Evolutionary conservation across 768 basidiomycete species (phyloP).

Genomic region (Boletus subparvulus): DNA sequence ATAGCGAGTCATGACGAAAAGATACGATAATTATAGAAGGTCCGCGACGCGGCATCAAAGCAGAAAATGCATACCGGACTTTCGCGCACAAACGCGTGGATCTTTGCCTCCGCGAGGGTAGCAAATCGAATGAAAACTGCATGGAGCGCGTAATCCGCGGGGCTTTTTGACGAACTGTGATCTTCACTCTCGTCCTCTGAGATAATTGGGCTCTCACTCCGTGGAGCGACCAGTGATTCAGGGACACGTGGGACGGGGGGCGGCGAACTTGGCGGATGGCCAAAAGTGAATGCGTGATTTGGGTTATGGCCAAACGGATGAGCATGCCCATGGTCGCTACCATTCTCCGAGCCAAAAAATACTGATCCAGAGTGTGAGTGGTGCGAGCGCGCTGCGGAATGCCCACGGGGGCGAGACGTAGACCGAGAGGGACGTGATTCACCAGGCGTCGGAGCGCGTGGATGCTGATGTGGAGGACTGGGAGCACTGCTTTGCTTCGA

Average conservation of each 20-base stretch:
- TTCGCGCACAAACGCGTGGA: conserved; percentile 70
- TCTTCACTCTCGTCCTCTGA: conserved; percentile 66
- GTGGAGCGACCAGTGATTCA: conserved; percentile 48
- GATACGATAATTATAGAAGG: neutral
- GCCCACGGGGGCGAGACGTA: conserved; percentile 51
- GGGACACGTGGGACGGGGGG: conserved; percentile 82
- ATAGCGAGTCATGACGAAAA: neutral
- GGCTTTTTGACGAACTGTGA: conserved; percentile 71
- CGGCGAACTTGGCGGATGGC: conserved; percentile 49
- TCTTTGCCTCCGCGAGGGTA: conserved; percentile 73
- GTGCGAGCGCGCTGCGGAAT: conserved; percentile 65
- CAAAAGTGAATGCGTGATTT: conserved; percentile 24
- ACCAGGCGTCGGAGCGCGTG: conserved; percentile 60
- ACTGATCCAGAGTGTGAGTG: conserved; percentile 78
- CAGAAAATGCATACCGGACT: conserved; percentile 52
- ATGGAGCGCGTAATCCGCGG: conserved; percentile 85
- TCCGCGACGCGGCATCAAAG: neutral
- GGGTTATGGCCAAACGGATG: conserved; percentile 34
- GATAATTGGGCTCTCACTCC: conserved; percentile 51
- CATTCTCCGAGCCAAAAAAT: conserved; percentile 66
- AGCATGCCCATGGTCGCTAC: conserved; percentile 62
- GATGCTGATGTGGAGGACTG: conserved; percentile 47
- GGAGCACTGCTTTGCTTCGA: conserved; percentile 42
- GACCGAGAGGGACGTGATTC: conserved; percentile 37
- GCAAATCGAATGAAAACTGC: conserved; percentile 88